A percentile compares a stretch with the other conserved stretches of the same genome.
Conservation (phyloP, 208 protist genomes). For the Acanthamoeba culbertsoni region DNA sequence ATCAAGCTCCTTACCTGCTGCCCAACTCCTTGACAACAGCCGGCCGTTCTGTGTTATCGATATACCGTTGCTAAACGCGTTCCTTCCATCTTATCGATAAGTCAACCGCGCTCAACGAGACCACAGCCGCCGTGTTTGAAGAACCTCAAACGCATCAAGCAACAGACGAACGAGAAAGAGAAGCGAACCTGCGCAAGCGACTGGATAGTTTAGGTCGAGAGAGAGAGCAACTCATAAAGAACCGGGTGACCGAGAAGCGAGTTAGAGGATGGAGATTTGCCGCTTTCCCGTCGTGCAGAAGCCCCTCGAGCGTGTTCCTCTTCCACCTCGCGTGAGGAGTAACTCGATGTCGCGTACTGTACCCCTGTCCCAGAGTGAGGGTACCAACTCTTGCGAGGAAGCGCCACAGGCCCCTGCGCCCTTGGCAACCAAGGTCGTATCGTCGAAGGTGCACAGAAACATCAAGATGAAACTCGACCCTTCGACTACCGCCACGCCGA, state of each 20-base stretch:
- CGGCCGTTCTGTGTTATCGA: no score
- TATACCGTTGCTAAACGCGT: no score
- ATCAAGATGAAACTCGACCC: conserved; percentile 31
- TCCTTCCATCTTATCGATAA: no score
- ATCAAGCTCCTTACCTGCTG: no score
- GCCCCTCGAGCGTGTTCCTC: not conserved
- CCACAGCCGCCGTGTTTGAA: no score
- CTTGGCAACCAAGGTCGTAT: not conserved
- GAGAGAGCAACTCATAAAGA: no score
- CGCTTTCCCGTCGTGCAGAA: conserved; percentile 45
- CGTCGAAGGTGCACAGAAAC: conserved; percentile 21
- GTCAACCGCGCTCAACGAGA: no score
- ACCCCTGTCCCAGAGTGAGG: not conserved
- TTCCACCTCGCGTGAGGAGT: conserved; percentile 27
- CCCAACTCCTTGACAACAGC: no score
- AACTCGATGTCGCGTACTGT: conserved; percentile 13
- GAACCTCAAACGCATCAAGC: no score
- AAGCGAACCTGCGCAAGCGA: no score
- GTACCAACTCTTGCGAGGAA: not conserved
- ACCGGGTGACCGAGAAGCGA: not conserved
- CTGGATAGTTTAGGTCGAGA: no score
- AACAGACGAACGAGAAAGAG: no score
- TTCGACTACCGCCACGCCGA: not conserved
- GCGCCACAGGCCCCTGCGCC: not conserved
- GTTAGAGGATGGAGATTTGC: conserved; percentile 23